Percentiles rank a stretch among this genome's conserved stretches.
Evolutionary conservation across 2,329 filamentous ascomycete genomes (phyloP).

Genomic region (Cladophialophora immunda): DNA sequence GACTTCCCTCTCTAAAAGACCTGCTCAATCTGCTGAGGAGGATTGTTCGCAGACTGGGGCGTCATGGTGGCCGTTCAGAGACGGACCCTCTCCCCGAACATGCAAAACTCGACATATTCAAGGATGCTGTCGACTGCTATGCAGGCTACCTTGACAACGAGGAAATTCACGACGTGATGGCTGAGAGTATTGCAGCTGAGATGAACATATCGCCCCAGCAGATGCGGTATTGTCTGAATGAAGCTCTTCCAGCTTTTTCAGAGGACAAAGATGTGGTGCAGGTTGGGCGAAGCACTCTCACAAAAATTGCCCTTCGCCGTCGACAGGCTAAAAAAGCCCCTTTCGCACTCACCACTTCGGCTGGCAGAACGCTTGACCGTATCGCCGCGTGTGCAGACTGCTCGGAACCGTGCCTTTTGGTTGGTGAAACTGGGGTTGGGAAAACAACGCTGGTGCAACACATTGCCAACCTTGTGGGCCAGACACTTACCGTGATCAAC

Average conservation of each 20-base stretch:
- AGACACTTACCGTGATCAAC: conserved; percentile 91
- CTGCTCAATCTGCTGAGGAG: conserved; percentile 91
- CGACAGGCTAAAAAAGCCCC: conserved; percentile 50
- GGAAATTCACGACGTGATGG: conserved; percentile 66
- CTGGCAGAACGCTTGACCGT: conserved; percentile 84
- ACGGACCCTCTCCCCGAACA: conserved; percentile 67
- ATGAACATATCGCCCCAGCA: conserved; percentile 86
- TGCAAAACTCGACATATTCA: conserved; percentile 82
- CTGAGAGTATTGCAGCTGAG: conserved; percentile 79
- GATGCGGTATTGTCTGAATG: conserved; percentile 76
- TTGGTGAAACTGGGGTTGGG: conserved; percentile 98
- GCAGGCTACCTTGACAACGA: conserved; percentile 78
- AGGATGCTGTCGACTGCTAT: conserved; percentile 94
- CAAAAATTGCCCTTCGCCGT: conserved; percentile 55
- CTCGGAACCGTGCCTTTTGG: conserved; percentile 87
- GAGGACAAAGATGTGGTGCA: conserved; percentile 67
- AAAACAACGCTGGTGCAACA: conserved; percentile 98
- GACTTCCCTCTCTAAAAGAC: conserved; percentile 76
- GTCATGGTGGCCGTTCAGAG: conserved; percentile 6
- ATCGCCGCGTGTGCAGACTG: conserved; percentile 83
- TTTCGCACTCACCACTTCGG: conserved; percentile 89
- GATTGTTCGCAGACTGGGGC: conserved; percentile 70
- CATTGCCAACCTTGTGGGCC: conserved; percentile 81
- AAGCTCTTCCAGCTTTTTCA: conserved; percentile 75
- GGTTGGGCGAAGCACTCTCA: conserved; percentile 72